Percentiles rank a stretch among this genome's conserved stretches.
These are phyloP conservation scores for Aspergillus kassunensis DNA, from an alignment of 495 filamentous ascomycete genomes.

Conservation along the genomic window DNA sequence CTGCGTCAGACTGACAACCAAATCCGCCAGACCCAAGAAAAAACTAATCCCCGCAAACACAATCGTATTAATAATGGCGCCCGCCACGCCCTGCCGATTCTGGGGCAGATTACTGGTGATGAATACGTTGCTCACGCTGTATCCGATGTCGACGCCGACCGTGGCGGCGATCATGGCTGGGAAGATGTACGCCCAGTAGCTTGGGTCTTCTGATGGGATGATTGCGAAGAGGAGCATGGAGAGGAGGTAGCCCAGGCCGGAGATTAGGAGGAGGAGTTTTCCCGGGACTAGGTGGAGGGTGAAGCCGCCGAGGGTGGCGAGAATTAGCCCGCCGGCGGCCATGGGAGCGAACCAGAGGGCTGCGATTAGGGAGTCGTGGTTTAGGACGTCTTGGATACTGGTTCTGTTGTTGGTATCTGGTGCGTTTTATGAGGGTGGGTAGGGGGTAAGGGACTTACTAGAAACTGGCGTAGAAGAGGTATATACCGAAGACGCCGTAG, in stretches of 20 bases:
- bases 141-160: slow-evolving; percentile 7
- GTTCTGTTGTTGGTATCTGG: neutral
- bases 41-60: slow-evolving; percentile 13
- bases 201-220: slow-evolving; percentile 10
- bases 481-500: slow-evolving; percentile 11
- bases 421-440: neutral
- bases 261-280: slow-evolving; percentile 6
- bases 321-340: slow-evolving; percentile 11
- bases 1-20: slow-evolving; percentile 2
- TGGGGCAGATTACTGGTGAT: slow-evolving; percentile 11
- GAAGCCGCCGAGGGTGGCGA: slow-evolving; percentile 11
- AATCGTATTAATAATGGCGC: slow-evolving; percentile 11
- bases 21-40: slow-evolving; percentile 10
- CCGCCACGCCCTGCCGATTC: slow-evolving; percentile 10
- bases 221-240: slow-evolving; percentile 10
- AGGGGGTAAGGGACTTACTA: slow-evolving; percentile 3
- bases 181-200: slow-evolving; percentile 13
- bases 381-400: slow-evolving; percentile 12
- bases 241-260: neutral
- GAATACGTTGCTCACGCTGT: slow-evolving; percentile 15
- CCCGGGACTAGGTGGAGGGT: slow-evolving; percentile 8
- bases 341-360: slow-evolving; percentile 12
- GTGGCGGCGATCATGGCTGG: slow-evolving; percentile 12
- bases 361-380: slow-evolving; percentile 2
- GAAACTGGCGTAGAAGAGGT: slow-evolving; percentile 14